Base-by-base conservation (phyloP, 2,329 filamentous ascomycete species). In the Exserohilum rostratum region DNA sequence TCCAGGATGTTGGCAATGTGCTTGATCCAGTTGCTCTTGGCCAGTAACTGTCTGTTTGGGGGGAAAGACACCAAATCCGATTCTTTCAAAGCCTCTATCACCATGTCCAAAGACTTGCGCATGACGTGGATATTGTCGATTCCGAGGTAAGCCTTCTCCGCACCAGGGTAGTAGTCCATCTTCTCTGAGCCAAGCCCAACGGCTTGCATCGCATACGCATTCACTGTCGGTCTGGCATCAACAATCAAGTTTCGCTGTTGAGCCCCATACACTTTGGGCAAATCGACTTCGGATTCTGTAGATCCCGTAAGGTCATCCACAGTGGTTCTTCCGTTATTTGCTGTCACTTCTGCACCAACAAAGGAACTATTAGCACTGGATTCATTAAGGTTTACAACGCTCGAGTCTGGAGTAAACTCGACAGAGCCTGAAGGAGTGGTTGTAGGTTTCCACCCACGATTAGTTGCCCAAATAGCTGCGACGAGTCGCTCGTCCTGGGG, bases 91-190 rank as follows among this genome's bases (percentile, higher is more conserved):
- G 91, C 89, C 60, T 96, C 93, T 48, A 97, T 82, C 17, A 99
- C 90, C 64, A 89, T 93, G 65, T 89, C 88, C 30, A 99, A 81
- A 1, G 93, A 98, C 58, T 90, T 89, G 53, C 95, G 85, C 95
- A 99, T 99, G 58, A 97, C 92, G 70, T 99, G 95, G 56, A 99
- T 98, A 72, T 99, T 99, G 74, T 96, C 93, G 68, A 99, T 99
- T 59, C 91, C 95, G 51, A 99, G 83, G 71, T 96, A 99, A 27
- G 89, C 89, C 76, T 97, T 96, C 55, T 88, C 89, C 13, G 92
- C 91, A 68, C 93, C 93, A 58, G 89, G 91, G 78, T 99, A 99
- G 76, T 96, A 90, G 61, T 96, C 91, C 90, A 98, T 97, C 68
- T 97, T 96, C 76, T 99, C 95, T 0, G 93, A 96, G 2, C 95